Evolutionary conservation across 306 rosid species (phyloP), one percentile per base, ranked within the genome.

Genomic region (Lagenaria siceraria): DNA sequence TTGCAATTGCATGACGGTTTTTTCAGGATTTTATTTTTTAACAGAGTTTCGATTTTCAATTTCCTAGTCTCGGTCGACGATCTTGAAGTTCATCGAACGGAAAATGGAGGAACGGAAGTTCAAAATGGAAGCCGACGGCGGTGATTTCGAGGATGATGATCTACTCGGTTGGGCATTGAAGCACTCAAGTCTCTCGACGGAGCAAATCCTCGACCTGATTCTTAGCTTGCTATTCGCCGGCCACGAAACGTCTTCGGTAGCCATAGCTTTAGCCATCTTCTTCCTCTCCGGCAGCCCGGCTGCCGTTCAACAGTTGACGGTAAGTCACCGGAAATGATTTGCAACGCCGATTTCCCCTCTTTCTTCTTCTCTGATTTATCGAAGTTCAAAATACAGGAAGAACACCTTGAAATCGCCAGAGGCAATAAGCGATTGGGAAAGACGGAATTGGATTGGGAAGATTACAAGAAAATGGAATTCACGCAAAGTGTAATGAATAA

Each of bases 151-250:
- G 79, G 96, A 92, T 29, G 90, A 89, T 74, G 99, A 95, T 87
- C 97, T 95, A 74, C 90, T 95, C 10, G 89, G 87, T 24, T 95
- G 97, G 97, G 97, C 90, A 82, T 78, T 95, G 88, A 89, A 89
- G 86, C 85, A 95, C 80, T 92, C 99, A 11, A 87, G 85, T 82
- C 93, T 95, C 56, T 90, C 99, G 17, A 88, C 90, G 2, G 99
- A 95, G 83, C 99, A 95, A 79, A 90, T 95, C 52, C 97, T 95
- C 29, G 99, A 95, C 85, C 87, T 95, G 84, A 83, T 95, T 35
- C 80, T 95, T 1, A 92, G 99, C 63, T 81, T 95, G 85, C 93
- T 95, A 21, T 95, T 95, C 49, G 99, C 99, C 79, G 99, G 99
- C 40, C 99, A 95, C 81, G 99, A 95, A 83, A 96, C 99, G 53